Conservation (phyloP, 139 green algal genomes). For the Prasinococcaceae sp. region DNA sequence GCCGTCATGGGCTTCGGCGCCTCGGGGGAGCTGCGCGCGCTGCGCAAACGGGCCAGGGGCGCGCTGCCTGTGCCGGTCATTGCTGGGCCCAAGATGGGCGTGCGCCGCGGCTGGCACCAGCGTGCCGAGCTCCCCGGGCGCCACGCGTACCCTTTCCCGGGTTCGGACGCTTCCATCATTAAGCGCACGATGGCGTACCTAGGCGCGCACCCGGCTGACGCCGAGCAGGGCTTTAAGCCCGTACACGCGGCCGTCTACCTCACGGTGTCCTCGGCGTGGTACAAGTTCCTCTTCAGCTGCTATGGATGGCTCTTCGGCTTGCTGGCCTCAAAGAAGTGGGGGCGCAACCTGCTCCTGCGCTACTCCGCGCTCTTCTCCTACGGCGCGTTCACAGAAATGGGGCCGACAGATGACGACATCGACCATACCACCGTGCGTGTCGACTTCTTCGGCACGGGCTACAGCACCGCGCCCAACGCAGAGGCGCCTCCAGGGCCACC, state of each 20-base stretch:
- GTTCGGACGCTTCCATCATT: conserved; percentile 19
- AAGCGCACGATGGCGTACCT: conserved; percentile 5
- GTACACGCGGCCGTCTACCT: conserved; percentile 20
- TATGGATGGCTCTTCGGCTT: conserved; percentile 6
- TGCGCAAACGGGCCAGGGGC: not conserved
- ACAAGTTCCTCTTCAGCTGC: conserved; percentile 7
- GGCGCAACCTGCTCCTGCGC: conserved; percentile 12
- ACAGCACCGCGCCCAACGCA: not conserved
- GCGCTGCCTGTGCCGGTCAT: conserved; percentile 3
- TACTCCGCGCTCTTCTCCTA: conserved; percentile 15
- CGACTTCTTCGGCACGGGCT: conserved; percentile 6
- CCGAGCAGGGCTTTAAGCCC: conserved; percentile 4
- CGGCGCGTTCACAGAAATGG: conserved; percentile 17
- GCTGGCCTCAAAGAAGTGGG: not conserved
- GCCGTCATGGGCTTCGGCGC: not conserved
- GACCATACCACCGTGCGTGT: conserved; percentile 4
- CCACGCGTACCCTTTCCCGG: conserved; percentile 17
- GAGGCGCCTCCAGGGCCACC: too few relatives aligned
- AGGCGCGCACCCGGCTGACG: too few relatives aligned
- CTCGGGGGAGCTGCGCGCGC: conserved; percentile 6
- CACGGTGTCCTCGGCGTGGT: conserved; percentile 6
- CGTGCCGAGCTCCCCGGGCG: conserved; percentile 3
- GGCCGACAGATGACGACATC: conserved; percentile 10
- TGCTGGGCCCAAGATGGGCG: not conserved
- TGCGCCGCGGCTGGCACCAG: not conserved